These are phyloP conservation scores for Pythium biforme DNA, from an alignment of 352 stramenopile species.

Conservation along the genomic window DNA sequence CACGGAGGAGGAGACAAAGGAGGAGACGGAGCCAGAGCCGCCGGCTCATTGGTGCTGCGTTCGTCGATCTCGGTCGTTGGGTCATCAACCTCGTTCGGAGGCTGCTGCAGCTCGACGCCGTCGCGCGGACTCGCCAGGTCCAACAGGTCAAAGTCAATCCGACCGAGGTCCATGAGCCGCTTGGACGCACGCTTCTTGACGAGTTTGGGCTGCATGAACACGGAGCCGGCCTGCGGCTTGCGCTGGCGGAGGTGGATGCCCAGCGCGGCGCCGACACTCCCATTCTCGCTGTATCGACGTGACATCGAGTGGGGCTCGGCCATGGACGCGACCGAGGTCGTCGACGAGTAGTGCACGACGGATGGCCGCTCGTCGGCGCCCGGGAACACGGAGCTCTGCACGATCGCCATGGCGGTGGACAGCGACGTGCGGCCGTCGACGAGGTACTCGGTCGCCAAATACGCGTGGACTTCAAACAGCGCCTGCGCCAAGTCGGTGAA, in stretches of 20 bases:
- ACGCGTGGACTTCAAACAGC: constrained; percentile 18
- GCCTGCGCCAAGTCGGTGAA: constrained; percentile 18
- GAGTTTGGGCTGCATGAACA: constrained; percentile 22
- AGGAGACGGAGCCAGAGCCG: too few species aligned
- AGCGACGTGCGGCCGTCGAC: constrained; percentile 16
- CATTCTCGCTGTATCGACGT: constrained; percentile 4
- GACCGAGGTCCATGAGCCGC: constrained; percentile 9
- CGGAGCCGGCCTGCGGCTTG: constrained; percentile 2
- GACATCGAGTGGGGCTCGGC: not conserved
- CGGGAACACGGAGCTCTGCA: constrained; percentile 16
- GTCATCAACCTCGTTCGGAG: not conserved
- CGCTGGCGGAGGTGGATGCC: not conserved
- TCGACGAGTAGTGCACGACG: constrained; percentile 3
- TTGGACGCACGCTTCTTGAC: constrained; percentile 12
- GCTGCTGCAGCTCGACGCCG: not conserved
- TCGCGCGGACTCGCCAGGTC: not conserved
- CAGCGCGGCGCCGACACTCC: not conserved
- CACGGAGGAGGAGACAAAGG: too few species aligned
- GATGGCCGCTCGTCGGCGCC: constrained; percentile 17
- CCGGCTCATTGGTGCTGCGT: not conserved
- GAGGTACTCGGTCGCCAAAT: constrained; percentile 14
- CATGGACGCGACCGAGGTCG: not conserved
- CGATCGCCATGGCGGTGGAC: constrained; percentile 17
- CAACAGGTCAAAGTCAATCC: constrained; percentile 6
- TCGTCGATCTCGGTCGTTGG: not conserved